Percentiles rank a stretch among this genome's conserved stretches.
phyloP scores from a whole-genome alignment of 2,329 filamentous ascomycete species.

The Talaromyces sp. region DNA sequence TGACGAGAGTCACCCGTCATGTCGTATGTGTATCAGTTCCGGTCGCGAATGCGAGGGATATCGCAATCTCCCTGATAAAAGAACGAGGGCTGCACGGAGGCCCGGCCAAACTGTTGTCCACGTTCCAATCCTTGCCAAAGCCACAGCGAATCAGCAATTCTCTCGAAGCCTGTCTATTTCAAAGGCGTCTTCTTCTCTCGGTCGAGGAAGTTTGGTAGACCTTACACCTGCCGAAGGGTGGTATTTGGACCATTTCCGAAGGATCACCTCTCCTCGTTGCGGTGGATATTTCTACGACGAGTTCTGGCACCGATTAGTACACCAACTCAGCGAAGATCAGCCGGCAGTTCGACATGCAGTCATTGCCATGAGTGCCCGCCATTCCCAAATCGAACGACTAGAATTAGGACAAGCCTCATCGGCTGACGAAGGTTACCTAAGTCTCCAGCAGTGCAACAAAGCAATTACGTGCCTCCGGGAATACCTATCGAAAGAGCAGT shows the following conservation, averaged over 20 bases:
- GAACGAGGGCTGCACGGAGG: slow-evolving; percentile 6
- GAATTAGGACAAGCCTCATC: background rate
- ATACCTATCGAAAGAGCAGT: slow-evolving; percentile 2
- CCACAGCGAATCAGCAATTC: background rate
- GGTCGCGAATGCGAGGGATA: slow-evolving; percentile 22
- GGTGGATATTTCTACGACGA: slow-evolving; percentile 13
- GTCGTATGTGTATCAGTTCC: slow-evolving; percentile 20
- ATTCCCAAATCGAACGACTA: slow-evolving; percentile 18
- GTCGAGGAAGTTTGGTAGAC: slow-evolving; percentile 2
- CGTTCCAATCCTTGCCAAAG: background rate
- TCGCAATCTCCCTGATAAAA: slow-evolving; percentile 6
- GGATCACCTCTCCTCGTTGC: slow-evolving; percentile 7
- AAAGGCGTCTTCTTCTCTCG: background rate
- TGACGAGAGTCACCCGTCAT: slow-evolving; percentile 23
- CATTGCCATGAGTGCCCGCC: slow-evolving; percentile 22
- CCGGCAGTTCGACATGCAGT: slow-evolving; percentile 21
- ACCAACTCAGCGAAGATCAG: slow-evolving; percentile 17
- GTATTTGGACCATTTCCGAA: slow-evolving; percentile 10
- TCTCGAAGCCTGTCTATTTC: background rate
- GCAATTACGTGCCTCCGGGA: slow-evolving; percentile 11
- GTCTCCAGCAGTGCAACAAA: slow-evolving; percentile 12
- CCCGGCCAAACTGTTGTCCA: background rate
- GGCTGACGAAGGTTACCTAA: slow-evolving; percentile 1
- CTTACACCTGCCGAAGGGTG: slow-evolving; percentile 7
- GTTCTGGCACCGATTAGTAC: slow-evolving; percentile 17